Conservation (phyloP, 2,329 filamentous ascomycete species). For the Xylaria sp. region DNA sequence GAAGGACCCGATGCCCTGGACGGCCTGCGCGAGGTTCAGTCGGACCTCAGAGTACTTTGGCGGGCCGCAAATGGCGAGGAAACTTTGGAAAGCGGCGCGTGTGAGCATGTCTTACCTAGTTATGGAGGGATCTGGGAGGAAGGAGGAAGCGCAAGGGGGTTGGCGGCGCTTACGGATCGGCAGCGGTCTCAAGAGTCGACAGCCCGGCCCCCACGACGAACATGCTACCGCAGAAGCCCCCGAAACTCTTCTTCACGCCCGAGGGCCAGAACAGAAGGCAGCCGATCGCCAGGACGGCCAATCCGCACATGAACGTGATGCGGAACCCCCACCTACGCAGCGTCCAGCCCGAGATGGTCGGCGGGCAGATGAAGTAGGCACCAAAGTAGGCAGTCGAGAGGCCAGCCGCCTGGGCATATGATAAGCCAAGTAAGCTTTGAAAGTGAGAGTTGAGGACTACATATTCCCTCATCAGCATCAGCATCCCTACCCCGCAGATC, state of each 20-base stretch:
- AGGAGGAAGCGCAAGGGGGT: background rate
- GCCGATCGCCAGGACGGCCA: constrained; percentile 42
- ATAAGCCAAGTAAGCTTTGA: constrained; percentile 49
- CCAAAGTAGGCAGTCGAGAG: constrained; percentile 57
- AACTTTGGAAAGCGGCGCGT: constrained; percentile 13
- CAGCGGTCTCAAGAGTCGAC: constrained; percentile 60
- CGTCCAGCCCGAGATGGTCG: constrained; percentile 51
- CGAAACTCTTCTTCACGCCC: constrained; percentile 56
- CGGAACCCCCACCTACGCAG: constrained; percentile 68
- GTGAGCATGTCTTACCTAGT: background rate
- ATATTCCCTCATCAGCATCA: constrained; percentile 46
- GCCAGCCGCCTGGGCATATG: constrained; percentile 48
- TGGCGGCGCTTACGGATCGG: constrained; percentile 53
- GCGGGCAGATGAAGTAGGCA: constrained; percentile 43
- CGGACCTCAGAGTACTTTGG: constrained; percentile 60
- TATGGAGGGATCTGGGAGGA: background rate
- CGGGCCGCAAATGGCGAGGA: constrained; percentile 58
- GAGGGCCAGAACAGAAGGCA: constrained; percentile 62
- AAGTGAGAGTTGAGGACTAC: constrained; percentile 54
- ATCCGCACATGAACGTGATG: constrained; percentile 65
- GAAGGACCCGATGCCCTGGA: constrained; percentile 61
- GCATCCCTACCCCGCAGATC: constrained; percentile 47
- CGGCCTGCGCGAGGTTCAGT: constrained; percentile 61
- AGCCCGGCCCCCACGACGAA: constrained; percentile 46
- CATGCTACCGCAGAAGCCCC: constrained; percentile 62